Conservation (phyloP, 2,329 filamentous ascomycete species). For the Aspergillus versicolor region DNA sequence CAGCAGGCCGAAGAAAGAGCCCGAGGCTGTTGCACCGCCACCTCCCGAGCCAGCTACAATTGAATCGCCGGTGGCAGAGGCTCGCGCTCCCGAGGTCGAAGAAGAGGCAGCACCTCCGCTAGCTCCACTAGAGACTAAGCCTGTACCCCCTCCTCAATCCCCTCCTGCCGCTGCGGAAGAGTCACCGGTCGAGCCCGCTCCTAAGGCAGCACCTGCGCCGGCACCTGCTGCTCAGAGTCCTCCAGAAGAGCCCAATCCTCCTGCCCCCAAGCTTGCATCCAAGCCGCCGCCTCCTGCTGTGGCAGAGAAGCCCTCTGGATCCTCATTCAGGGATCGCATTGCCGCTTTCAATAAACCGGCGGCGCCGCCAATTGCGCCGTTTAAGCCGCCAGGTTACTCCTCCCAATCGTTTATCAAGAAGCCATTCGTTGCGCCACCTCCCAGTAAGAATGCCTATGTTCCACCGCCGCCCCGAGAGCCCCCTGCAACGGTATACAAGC, state of each 20-base stretch:
- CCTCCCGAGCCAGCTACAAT: conserved; percentile 34
- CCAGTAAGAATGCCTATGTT: conserved; percentile 87
- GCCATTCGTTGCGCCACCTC: conserved; percentile 91
- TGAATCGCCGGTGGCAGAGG: conserved; percentile 26
- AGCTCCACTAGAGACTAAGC: conserved; percentile 1
- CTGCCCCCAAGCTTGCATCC: conserved; percentile 43
- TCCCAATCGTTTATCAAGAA: conserved; percentile 81
- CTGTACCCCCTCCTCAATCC: conserved; percentile 29
- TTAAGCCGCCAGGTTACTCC: conserved; percentile 71
- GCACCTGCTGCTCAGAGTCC: conserved; percentile 32
- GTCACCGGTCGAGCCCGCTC: conserved; percentile 28
- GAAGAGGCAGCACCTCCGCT: conserved; percentile 20
- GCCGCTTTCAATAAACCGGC: conserved; percentile 93
- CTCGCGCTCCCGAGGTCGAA: conserved; percentile 37
- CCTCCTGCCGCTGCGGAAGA: conserved; percentile 24
- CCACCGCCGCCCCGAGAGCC: conserved; percentile 72
- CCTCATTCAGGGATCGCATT: conserved; percentile 91
- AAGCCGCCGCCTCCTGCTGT: conserved; percentile 65
- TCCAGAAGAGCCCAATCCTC: conserved; percentile 33
- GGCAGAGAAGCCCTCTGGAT: conserved; percentile 70
- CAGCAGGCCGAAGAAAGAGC: conserved; percentile 66
- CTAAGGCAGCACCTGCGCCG: conserved; percentile 23
- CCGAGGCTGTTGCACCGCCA: conserved; percentile 39
- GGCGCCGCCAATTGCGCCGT: conserved; percentile 82
- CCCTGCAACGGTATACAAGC: conserved; percentile 72